Evolutionary conservation across 2,329 filamentous ascomycete species (phyloP), one percentile per base, ranked within the genome.

Genomic region (Claviceps humidiphila): DNA sequence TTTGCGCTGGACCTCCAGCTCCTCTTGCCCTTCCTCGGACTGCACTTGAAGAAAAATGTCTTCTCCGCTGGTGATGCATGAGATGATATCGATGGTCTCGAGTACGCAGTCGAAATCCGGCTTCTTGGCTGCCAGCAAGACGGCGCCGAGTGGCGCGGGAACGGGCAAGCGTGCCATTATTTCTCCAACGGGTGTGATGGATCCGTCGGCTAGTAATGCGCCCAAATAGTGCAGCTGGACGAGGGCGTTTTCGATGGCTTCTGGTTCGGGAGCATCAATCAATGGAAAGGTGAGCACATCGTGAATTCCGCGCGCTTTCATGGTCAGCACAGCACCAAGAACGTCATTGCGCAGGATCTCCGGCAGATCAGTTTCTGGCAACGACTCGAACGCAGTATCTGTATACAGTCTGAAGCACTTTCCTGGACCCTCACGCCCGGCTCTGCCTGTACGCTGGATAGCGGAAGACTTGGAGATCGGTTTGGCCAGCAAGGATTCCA

Each of bases 281-380:
- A 96, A 80, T 0, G 91, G 89, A 56, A 98, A 98, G 0, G 76
- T 73, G 20, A 89, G 72, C 2, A 95, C 79, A 62, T 97, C 85
- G 26, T 87, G 76, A 13, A 97, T 83, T 0, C 90, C 89, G 51
- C 89, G 80, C 0, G 91, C 89, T 66, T 95, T 96, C 85, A 98
- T 94, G 0, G 87, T 95, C 9, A 98, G 72, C 1, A 96, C 76
- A 0, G 91, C 87, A 38, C 89, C 85, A 20, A 89, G 80, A 5
- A 97, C 78, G 65, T 98, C 91, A 61, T 88, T 94, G 20, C 93
- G 81, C 11, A 96, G 70, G 11, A 98, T 96, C 64, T 98, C 93
- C 0, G 93, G 91, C 0, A 83, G 78, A 47, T 90, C 90, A 0
- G 84, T 78, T 53, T 87, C 80, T 45, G 85, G 78, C 6, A 96